phyloP scores from a whole-genome alignment of 2,329 filamentous ascomycete species.

The Leptographium wingfieldii region DNA sequence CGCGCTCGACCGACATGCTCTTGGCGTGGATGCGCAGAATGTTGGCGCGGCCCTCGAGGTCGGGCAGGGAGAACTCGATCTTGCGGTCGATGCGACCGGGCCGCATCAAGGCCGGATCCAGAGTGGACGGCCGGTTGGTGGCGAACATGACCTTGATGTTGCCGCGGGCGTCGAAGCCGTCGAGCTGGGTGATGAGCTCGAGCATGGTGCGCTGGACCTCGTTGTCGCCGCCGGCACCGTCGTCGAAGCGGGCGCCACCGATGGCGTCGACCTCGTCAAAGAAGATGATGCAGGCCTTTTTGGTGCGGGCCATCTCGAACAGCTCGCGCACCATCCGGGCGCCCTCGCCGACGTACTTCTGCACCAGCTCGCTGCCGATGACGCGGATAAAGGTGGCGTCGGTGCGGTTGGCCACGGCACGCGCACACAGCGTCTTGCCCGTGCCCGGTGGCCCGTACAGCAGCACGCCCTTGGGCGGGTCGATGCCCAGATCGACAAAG shows the following conservation, averaged over 20 bases:
- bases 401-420: conserved; percentile 94
- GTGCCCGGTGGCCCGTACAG: conserved; percentile 95
- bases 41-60: conserved; percentile 93
- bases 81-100: conserved; percentile 97
- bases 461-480: conserved; percentile 92
- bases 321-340: conserved; percentile 97
- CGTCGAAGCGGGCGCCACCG: conserved; percentile 96
- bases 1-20: conserved; percentile 98
- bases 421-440: conserved; percentile 96
- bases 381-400: conserved; percentile 98
- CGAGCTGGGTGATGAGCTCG: conserved; percentile 93
- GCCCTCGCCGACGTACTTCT: conserved; percentile 98
- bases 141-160: conserved; percentile 99
- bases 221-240: conserved; percentile 89
- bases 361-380: conserved; percentile 93
- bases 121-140: conserved; percentile 98
- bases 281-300: conserved; percentile 99
- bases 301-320: conserved; percentile 98
- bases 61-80: conserved; percentile 95
- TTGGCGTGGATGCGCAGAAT: conserved; percentile 98
- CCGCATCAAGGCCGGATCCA: conserved; percentile 91
- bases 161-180: conserved; percentile 96
- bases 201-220: conserved; percentile 98
- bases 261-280: conserved; percentile 99
- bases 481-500: conserved; percentile 97